Base-by-base conservation (phyloP, 2,329 filamentous ascomycete species). In the Phialophora chinensis region DNA sequence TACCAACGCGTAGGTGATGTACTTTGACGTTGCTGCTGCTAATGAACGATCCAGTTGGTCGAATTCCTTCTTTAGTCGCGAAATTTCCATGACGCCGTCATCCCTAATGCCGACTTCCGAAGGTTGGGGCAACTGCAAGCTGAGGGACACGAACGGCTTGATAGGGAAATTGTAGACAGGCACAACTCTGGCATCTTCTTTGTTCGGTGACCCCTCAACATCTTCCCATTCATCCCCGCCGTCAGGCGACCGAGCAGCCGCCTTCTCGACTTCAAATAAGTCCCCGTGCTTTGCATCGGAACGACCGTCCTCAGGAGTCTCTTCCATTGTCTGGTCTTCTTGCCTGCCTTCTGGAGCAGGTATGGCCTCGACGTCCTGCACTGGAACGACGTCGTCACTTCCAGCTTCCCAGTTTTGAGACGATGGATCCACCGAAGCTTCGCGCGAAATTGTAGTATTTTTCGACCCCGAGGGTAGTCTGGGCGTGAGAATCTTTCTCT, bases 41-140 rank as follows among this genome's bases (percentile, higher is more conserved):
- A 99, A 85, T 69, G 93, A 96, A 71, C 96, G 91, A 76, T 99
- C 95, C 69, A 97, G 90, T 80, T 98, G 95, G 75, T 99, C 95
- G 74, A 98, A 98, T 4, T 97, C 93, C 81, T 98, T 98, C 85
- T 97, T 97, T 70, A 98, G 85, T 65, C 93, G 88, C 60, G 95
- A 94, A 75, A 99, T 95, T 73, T 97, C 92, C 83, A 97, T 91
- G 73, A 97, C 89, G 52, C 90, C 86, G 71, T 94, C 90, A 65
- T 92, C 88, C 44, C 90, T 89, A 77, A 98, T 89, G 29, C 84
- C 77, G 66, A 87, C 83, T 14, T 85, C 79, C 66, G 84, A 79
- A 67, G 84, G 79, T 70, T 86, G 81, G 76, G 87, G 83, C 79
- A 79, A 76, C 74, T 85, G 78, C 73, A 98, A 86, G 12, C 87